These are phyloP conservation scores for Claviceps maximensis DNA, from an alignment of 2,329 filamentous ascomycete genomes.

Conservation along the genomic window DNA sequence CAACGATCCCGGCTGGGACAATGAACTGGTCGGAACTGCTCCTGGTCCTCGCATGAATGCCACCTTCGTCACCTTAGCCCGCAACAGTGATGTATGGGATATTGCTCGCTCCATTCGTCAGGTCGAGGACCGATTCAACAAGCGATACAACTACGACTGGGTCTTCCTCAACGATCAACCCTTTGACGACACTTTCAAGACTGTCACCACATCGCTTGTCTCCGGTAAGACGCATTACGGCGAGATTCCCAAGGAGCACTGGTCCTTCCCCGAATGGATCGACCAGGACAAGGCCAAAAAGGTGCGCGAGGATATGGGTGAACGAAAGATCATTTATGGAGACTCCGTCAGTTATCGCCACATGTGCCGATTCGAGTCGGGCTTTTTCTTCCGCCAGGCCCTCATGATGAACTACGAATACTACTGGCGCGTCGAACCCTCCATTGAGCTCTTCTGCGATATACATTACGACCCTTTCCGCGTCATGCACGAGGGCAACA, in stretches of 20 bases:
- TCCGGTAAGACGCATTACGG: slow-evolving; percentile 89
- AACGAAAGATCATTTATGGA: slow-evolving; percentile 94
- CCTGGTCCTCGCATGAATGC: slow-evolving; percentile 78
- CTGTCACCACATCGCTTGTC: slow-evolving; percentile 76
- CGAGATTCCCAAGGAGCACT: slow-evolving; percentile 80
- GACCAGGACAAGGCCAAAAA: slow-evolving; percentile 86
- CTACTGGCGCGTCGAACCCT: slow-evolving; percentile 99
- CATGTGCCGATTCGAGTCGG: slow-evolving; percentile 98
- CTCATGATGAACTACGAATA: slow-evolving; percentile 95
- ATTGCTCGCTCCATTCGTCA: slow-evolving; percentile 92
- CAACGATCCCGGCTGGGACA: slow-evolving; percentile 37
- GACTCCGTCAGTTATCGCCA: slow-evolving; percentile 95
- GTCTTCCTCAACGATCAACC: slow-evolving; percentile 96
- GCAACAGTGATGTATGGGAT: slow-evolving; percentile 91
- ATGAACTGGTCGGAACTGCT: slow-evolving; percentile 36
- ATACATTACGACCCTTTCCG: slow-evolving; percentile 93
- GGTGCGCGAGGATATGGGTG: slow-evolving; percentile 86
- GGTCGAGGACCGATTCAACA: slow-evolving; percentile 96
- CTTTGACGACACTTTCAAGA: slow-evolving; percentile 88
- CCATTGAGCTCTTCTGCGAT: slow-evolving; percentile 92
- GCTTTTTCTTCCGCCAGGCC: slow-evolving; percentile 95
- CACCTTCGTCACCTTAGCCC: slow-evolving; percentile 89
- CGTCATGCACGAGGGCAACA: slow-evolving; percentile 88
- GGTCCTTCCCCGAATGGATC: slow-evolving; percentile 94
- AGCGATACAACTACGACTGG: slow-evolving; percentile 96